phyloP scores from a whole-genome alignment of 2,329 filamentous ascomycete species.

The Helicocarpus griseus region DNA sequence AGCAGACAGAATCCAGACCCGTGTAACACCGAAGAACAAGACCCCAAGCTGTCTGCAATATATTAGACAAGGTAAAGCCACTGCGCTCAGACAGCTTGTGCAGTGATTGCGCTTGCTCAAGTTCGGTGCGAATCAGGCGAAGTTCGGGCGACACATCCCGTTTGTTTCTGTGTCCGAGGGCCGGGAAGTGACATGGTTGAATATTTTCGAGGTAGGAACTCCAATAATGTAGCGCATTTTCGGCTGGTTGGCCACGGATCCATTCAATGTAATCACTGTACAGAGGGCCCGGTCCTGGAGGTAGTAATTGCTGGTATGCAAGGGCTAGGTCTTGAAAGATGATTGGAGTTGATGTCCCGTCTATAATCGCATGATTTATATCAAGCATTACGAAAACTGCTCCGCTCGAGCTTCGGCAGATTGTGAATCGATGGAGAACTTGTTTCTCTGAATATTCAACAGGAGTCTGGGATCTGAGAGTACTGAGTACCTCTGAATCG shows the following conservation, averaged over 20 bases:
- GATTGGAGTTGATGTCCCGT: constrained; percentile 35
- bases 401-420: constrained; percentile 22
- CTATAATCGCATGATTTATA: constrained; percentile 36
- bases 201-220: constrained; percentile 27
- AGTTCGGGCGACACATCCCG: background rate
- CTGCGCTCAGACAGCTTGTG: constrained; percentile 10
- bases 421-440: constrained; percentile 29
- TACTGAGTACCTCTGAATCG: background rate
- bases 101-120: constrained; percentile 9
- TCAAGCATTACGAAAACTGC: constrained; percentile 31
- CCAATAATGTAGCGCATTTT: constrained; percentile 31
- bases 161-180: too few species aligned
- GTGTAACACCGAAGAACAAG: constrained; percentile 42
- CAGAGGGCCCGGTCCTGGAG: constrained; percentile 21
- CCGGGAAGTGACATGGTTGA: constrained; percentile 34
- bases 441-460: constrained; percentile 1
- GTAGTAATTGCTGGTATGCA: constrained; percentile 26
- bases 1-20: constrained; percentile 39
- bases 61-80: constrained; percentile 36
- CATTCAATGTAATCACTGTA: constrained; percentile 29
- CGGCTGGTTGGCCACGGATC: constrained; percentile 19
- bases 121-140: constrained; percentile 2
- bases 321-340: constrained; percentile 29
- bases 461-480: background rate
- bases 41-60: constrained; percentile 46